Percentiles rank a stretch among this genome's conserved stretches.
Conservation (phyloP, 148 eudicot species). For the Arbutus unedo region DNA sequence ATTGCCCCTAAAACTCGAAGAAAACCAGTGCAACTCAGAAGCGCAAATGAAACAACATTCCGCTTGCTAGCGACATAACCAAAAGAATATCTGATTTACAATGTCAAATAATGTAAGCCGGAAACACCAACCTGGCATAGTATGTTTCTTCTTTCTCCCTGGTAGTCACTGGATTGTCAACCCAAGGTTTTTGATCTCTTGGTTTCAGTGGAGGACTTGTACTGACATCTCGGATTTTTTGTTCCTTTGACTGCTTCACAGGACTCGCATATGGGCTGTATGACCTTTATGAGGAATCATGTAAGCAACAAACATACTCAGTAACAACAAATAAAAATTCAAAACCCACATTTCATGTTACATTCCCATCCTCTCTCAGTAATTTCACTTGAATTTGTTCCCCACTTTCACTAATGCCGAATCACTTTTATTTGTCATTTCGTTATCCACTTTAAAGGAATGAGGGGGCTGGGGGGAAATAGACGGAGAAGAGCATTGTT, state of each 20-base stretch:
- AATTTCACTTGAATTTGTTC: background rate
- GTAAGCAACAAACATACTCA: constrained; percentile 3
- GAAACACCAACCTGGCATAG: constrained; percentile 38
- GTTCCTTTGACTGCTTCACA: constrained; percentile 27
- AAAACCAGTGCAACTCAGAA: constrained; percentile 10
- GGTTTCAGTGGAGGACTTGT: constrained; percentile 35
- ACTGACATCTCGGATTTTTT: constrained; percentile 29
- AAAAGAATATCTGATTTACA: constrained; percentile 16
- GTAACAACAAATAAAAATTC: background rate
- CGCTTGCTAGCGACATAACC: background rate
- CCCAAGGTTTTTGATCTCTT: constrained; percentile 35
- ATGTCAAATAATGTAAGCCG: constrained; percentile 4
- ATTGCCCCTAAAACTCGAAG: constrained; percentile 41
- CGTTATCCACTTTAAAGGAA: background rate
- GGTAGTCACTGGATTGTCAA: constrained; percentile 29
- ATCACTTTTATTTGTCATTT: background rate
- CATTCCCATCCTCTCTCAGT: background rate
- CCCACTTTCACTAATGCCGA: background rate
- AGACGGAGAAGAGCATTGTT: background rate
- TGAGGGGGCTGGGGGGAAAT: background rate
- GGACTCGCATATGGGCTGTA: constrained; percentile 40
- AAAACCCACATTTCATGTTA: background rate
- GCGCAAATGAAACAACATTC: background rate
- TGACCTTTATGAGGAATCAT: constrained; percentile 28
- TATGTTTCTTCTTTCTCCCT: constrained; percentile 27